A percentile compares a stretch with the other conserved stretches of the same genome.
Conservation (phyloP, 1,139 yeast genomes). For the Lodderomyces parapsilosis region DNA sequence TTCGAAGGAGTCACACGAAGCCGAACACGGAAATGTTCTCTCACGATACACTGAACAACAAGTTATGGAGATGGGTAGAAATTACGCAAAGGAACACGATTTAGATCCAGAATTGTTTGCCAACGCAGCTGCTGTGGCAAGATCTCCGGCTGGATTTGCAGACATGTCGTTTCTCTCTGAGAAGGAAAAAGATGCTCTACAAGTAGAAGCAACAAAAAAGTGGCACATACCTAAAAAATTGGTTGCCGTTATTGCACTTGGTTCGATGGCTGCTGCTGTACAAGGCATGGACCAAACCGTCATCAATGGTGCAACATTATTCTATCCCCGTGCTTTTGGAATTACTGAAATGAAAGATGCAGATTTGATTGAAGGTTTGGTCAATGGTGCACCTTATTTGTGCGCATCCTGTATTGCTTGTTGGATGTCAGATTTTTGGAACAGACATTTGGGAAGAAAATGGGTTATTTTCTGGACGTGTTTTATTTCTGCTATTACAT, state of each 20-base stretch:
- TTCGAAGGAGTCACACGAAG: slow-evolving; percentile 10
- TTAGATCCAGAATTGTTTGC: slow-evolving; percentile 68
- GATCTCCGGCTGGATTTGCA: slow-evolving; percentile 58
- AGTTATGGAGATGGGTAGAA: slow-evolving; percentile 69
- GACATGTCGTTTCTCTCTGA: slow-evolving; percentile 56
- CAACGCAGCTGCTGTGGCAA: slow-evolving; percentile 74
- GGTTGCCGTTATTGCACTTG: slow-evolving; percentile 63
- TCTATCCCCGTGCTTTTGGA: slow-evolving; percentile 59
- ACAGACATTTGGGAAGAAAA: slow-evolving; percentile 64
- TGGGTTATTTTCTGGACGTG: slow-evolving; percentile 74
- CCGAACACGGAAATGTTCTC: slow-evolving; percentile 54
- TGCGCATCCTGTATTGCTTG: slow-evolving; percentile 71
- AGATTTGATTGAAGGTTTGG: slow-evolving; percentile 70
- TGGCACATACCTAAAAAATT: slow-evolving; percentile 66
- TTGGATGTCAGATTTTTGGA: slow-evolving; percentile 71
- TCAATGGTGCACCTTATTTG: slow-evolving; percentile 80
- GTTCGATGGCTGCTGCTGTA: slow-evolving; percentile 87
- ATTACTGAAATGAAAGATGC: slow-evolving; percentile 41
- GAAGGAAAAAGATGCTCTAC: slow-evolving; percentile 59
- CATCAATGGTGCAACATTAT: slow-evolving; percentile 77
- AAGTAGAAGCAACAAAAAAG: slow-evolving; percentile 57
- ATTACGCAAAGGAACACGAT: slow-evolving; percentile 60
- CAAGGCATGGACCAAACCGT: slow-evolving; percentile 95
- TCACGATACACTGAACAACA: slow-evolving; percentile 62
- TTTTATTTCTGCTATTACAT: slow-evolving; percentile 60